Percentiles rank a stretch among this genome's conserved stretches.
phyloP scores from a whole-genome alignment of 2,329 filamentous ascomycete species.

The Amylocarpus encephaloides region DNA sequence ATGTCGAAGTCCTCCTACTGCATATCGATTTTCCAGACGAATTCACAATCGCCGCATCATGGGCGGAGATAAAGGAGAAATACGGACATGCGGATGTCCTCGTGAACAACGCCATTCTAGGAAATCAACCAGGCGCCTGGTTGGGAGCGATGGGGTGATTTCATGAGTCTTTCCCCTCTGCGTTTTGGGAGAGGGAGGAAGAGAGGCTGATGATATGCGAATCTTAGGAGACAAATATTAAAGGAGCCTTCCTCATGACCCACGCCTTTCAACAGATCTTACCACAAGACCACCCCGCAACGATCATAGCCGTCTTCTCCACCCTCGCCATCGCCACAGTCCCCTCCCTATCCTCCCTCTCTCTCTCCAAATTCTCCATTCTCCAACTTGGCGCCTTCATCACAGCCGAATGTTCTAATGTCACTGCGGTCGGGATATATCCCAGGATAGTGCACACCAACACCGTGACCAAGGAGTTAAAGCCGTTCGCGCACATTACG shows the following conservation, averaged over 20 bases:
- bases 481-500: slow-evolving; percentile 27
- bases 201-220: background rate
- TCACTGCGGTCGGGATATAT: slow-evolving; percentile 7
- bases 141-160: slow-evolving; percentile 14
- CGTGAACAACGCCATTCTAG: slow-evolving; percentile 14
- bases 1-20: slow-evolving; percentile 27
- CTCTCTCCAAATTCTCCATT: slow-evolving; percentile 9
- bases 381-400: slow-evolving; percentile 11
- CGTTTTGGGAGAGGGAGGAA: background rate
- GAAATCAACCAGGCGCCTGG: background rate
- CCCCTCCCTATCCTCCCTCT: slow-evolving; percentile 5
- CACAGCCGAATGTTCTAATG: slow-evolving; percentile 10
- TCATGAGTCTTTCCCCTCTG: slow-evolving; percentile 4
- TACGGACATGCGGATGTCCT: slow-evolving; percentile 49
- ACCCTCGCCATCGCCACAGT: slow-evolving; percentile 1
- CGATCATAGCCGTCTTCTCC: slow-evolving; percentile 15
- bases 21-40: slow-evolving; percentile 28
- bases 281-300: slow-evolving; percentile 1
- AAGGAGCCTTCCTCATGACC: slow-evolving; percentile 31
- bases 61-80: slow-evolving; percentile 13
- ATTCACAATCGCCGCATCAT: slow-evolving; percentile 9
- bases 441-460: slow-evolving; percentile 8
- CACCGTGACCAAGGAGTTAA: slow-evolving; percentile 17
- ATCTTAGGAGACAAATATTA: slow-evolving; percentile 31
- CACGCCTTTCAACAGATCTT: slow-evolving; percentile 29